A percentile compares a stretch with the other conserved stretches of the same genome.
phyloP scores from a whole-genome alignment of 306 rosid species.

The Ochetophila trinervis region DNA sequence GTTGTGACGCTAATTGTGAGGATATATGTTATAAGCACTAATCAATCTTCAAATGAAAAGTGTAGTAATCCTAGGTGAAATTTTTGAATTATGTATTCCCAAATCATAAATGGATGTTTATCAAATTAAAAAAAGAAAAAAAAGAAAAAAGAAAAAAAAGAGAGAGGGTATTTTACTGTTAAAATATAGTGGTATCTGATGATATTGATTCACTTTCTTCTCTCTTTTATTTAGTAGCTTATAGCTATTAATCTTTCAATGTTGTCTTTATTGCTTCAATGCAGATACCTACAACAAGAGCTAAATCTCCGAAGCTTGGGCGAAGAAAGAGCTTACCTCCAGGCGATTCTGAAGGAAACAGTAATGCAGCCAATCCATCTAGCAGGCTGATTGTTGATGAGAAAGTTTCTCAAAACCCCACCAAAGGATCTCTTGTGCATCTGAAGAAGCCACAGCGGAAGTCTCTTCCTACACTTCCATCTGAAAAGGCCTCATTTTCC shows the following conservation, averaged over 20 bases:
- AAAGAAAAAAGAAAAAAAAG: too few species aligned
- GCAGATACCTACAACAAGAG: slow-evolving; percentile 95
- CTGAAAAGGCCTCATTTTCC: slow-evolving; percentile 59
- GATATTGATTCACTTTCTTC: background rate
- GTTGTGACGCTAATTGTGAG: too few species aligned
- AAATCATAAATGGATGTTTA: too few species aligned
- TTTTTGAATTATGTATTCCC: too few species aligned
- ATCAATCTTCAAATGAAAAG: too few species aligned
- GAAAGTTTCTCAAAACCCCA: slow-evolving; percentile 46
- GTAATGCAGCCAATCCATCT: slow-evolving; percentile 34
- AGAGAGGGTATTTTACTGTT: background rate
- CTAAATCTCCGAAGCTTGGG: slow-evolving; percentile 98
- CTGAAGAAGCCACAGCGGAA: slow-evolving; percentile 75
- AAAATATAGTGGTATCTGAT: background rate
- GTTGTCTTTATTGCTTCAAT: slow-evolving; percentile 20
- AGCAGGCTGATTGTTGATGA: slow-evolving; percentile 72
- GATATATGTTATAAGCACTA: too few species aligned
- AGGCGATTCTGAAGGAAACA: slow-evolving; percentile 48
- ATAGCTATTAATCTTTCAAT: background rate
- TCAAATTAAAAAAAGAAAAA: too few species aligned
- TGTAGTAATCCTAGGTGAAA: too few species aligned
- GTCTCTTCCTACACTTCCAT: slow-evolving; percentile 82
- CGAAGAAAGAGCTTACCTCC: slow-evolving; percentile 62
- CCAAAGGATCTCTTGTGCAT: slow-evolving; percentile 46
- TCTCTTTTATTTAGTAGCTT: background rate